A percentile compares a stretch with the other conserved stretches of the same genome.
Conservation (phyloP, 208 protist species). For the Leptomonas seymouri region DNA sequence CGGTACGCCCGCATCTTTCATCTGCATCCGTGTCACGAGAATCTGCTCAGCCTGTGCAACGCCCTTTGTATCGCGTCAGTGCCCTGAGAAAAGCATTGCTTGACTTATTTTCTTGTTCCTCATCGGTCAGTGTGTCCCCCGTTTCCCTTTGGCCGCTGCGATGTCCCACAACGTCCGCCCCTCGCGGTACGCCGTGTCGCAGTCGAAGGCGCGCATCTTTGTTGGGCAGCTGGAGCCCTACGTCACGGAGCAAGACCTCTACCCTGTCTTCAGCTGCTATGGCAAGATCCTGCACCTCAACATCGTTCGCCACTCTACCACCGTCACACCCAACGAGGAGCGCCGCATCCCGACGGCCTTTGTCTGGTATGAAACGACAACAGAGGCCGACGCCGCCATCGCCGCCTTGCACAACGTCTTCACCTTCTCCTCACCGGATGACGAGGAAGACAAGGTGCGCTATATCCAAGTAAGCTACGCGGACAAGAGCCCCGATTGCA, state of each 20-base stretch:
- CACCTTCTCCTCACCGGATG: constrained; percentile 56
- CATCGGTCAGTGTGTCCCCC: not conserved
- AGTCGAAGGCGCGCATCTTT: constrained; percentile 64
- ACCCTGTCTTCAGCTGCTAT: constrained; percentile 63
- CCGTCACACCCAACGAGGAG: constrained; percentile 59
- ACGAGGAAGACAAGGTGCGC: constrained; percentile 53
- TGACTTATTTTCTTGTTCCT: not conserved
- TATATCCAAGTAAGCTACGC: constrained; percentile 80
- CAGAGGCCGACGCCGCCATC: constrained; percentile 68
- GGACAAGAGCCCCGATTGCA: constrained; percentile 55
- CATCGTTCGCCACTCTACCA: constrained; percentile 66
- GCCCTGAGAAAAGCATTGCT: too few species aligned
- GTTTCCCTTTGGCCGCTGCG: not conserved
- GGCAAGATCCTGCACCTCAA: constrained; percentile 65
- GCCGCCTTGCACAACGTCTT: constrained; percentile 70
- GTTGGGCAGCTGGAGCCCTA: constrained; percentile 74
- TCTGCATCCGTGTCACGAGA: too few species aligned
- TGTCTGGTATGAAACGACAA: constrained; percentile 67
- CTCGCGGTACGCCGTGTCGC: constrained; percentile 37
- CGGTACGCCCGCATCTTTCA: too few species aligned
- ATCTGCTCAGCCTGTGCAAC: too few species aligned
- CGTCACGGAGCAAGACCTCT: constrained; percentile 66
- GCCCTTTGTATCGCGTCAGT: too few species aligned
- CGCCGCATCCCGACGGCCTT: constrained; percentile 63
- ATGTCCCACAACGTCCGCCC: constrained; percentile 39